Percentiles rank a stretch among this genome's conserved stretches.
phyloP scores from a whole-genome alignment of 306 rosid genomes.

The Acacia confusa region DNA sequence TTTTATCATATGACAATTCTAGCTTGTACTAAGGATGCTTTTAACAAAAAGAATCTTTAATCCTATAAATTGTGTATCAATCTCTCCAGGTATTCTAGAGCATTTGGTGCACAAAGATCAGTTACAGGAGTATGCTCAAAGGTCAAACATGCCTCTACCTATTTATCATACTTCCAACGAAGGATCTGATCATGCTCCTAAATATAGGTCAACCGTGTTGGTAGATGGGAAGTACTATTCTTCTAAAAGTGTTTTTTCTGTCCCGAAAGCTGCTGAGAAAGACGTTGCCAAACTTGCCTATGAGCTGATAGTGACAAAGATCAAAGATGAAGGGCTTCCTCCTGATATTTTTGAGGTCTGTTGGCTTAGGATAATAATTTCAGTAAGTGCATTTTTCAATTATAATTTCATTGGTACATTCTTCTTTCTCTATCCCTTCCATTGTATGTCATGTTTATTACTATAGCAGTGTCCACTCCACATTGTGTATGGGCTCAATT shows the following conservation, averaged over 20 bases:
- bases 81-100: constrained; percentile 22
- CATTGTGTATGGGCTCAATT: not conserved
- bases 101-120: constrained; percentile 28
- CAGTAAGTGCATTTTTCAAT: not conserved
- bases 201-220: constrained; percentile 36
- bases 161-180: constrained; percentile 40
- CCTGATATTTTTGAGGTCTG: constrained; percentile 47
- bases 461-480: not conserved
- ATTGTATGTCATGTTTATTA: not conserved
- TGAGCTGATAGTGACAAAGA: constrained; percentile 16
- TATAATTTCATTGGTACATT: too few relatives aligned
- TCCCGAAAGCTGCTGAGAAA: constrained; percentile 50
- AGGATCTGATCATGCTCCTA: constrained; percentile 29
- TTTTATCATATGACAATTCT: too few relatives aligned
- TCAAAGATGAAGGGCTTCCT: constrained; percentile 37
- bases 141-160: constrained; percentile 28
- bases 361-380: not conserved
- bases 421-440: not conserved
- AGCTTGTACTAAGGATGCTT: not conserved
- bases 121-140: constrained; percentile 37
- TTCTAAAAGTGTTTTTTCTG: constrained; percentile 27
- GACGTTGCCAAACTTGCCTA: constrained; percentile 50
- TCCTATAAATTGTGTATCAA: not conserved
- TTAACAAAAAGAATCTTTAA: not conserved
- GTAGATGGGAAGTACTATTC: constrained; percentile 40